Conservation (phyloP, 2,329 filamentous ascomycete species). For the Aureobasidium zeae region DNA sequence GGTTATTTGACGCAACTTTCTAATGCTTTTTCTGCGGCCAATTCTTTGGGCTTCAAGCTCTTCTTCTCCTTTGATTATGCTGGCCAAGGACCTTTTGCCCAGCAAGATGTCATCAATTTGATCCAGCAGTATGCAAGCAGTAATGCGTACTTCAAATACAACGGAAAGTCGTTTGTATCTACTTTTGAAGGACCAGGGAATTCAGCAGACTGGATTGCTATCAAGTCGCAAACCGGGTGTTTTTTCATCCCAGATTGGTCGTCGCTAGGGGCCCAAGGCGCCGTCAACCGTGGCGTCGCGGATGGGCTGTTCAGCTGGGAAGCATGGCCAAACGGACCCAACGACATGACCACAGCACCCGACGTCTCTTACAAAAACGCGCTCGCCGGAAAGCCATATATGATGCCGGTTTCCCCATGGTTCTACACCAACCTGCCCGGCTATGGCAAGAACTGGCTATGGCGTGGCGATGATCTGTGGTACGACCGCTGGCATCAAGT, state of each 20-base stretch:
- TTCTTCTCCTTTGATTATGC: constrained; percentile 51
- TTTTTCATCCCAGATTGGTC: constrained; percentile 43
- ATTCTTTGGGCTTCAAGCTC: constrained; percentile 41
- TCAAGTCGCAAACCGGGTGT: constrained; percentile 33
- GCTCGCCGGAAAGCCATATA: constrained; percentile 39
- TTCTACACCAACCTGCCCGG: constrained; percentile 49
- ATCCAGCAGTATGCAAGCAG: constrained; percentile 38
- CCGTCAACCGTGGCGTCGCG: constrained; percentile 21
- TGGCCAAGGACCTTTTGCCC: constrained; percentile 34
- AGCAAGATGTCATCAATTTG: constrained; percentile 35
- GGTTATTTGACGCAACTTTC: constrained; percentile 25
- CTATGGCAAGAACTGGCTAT: constrained; percentile 55
- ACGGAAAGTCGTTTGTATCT: constrained; percentile 44
- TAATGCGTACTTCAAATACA: constrained; percentile 41
- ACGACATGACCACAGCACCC: constrained; percentile 39
- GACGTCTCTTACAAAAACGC: constrained; percentile 9
- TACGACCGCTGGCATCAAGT: constrained; percentile 49
- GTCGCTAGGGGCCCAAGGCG: constrained; percentile 29
- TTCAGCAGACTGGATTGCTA: constrained; percentile 36
- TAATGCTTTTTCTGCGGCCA: constrained; percentile 31
- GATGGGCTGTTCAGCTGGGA: constrained; percentile 43
- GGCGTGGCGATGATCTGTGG: constrained; percentile 54
- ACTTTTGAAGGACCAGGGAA: constrained; percentile 43
- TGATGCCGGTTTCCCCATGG: constrained; percentile 42
- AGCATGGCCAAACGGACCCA: constrained; percentile 41